Base-by-base conservation (phyloP, 345 rosid genomes). In the Streptanthus diversifolius region DNA sequence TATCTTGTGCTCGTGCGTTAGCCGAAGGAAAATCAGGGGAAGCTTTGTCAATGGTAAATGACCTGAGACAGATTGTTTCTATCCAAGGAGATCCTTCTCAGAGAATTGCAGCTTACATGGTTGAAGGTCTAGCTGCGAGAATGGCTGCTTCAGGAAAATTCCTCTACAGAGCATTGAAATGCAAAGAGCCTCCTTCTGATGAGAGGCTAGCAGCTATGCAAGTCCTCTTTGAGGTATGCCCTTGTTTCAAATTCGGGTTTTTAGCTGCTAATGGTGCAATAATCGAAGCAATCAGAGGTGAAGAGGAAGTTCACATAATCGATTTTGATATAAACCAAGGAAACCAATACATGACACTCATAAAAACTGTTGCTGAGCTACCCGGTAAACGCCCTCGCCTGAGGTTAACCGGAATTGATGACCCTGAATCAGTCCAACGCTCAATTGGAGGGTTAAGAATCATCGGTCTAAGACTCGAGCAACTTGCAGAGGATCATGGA, bases 161-260 rank as follows among this genome's bases (percentile, higher is more conserved):
- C 56, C 87, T 95, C 12, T 95, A 95, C 77, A 90, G 77, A 81
- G 86, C 99, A 62, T 77, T 95, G 69, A 95, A 83, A 81, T 95
- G 99, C 86, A 95, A 95, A 80, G 99, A 91, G 79, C 96, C 99
- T 68, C 99, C 99, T 65, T 84, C 96, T 17, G 83, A 82, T 35
- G 97, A 95, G 73, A 85, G 97, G 80, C 95, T 95, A 27, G 97
- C 99, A 48, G 99, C 99, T 0, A 95, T 95, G 99, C 99, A 95
- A 72, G 90, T 95, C 51, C 91, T 95, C 59, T 91, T 95, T 60
- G 99, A 95, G 83, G 83, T 91, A 15, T 95, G 99, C 82, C 99
- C 99, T 43, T 95, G 99, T 78, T 95, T 95, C 79, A 90, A 86
- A 22, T 95, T 95, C 30, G 99, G 99, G 8, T 91, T 90, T 78